Evolutionary conservation across 2,329 filamentous ascomycete species (phyloP).

Genomic region (Trichoderma lentiforme): DNA sequence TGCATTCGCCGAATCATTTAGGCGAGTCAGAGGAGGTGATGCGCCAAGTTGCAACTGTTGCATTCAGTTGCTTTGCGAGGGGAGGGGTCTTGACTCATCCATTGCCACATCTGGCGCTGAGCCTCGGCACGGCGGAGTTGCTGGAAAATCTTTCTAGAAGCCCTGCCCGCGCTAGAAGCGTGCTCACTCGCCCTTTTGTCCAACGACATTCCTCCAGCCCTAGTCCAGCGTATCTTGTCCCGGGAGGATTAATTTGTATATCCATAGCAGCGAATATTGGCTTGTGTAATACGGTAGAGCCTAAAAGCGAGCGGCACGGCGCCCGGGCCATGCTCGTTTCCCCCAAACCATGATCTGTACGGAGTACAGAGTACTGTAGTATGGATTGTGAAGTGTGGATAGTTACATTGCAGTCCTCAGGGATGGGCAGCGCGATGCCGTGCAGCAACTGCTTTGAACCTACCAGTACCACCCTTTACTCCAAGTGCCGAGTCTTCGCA

Average conservation of each 20-base stretch:
- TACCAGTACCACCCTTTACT: not conserved
- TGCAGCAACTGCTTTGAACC: not conserved
- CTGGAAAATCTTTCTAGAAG: constrained; percentile 11
- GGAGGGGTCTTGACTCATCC: not conserved
- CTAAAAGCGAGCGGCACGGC: not conserved
- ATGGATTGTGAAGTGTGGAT: not conserved
- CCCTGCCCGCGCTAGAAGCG: constrained; percentile 6
- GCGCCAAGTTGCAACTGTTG: not conserved
- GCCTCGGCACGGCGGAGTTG: constrained; percentile 1
- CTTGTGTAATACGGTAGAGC: not conserved
- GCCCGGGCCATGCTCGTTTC: not conserved
- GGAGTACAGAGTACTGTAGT: not conserved
- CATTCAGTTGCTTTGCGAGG: not conserved
- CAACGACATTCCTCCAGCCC: not conserved
- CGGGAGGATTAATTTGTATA: not conserved
- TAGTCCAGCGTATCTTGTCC: not conserved
- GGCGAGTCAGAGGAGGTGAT: constrained; percentile 2
- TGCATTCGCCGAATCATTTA: constrained; percentile 2
- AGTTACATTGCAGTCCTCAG: not conserved
- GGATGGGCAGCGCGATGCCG: not conserved
- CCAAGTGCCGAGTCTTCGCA: constrained; percentile 7
- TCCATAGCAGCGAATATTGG: not conserved
- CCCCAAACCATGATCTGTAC: not conserved
- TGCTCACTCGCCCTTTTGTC: not conserved
- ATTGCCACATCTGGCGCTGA: not conserved